These are phyloP conservation scores for Eutrema heterophyllum DNA, from an alignment of 345 rosid species.

Conservation along the genomic window DNA sequence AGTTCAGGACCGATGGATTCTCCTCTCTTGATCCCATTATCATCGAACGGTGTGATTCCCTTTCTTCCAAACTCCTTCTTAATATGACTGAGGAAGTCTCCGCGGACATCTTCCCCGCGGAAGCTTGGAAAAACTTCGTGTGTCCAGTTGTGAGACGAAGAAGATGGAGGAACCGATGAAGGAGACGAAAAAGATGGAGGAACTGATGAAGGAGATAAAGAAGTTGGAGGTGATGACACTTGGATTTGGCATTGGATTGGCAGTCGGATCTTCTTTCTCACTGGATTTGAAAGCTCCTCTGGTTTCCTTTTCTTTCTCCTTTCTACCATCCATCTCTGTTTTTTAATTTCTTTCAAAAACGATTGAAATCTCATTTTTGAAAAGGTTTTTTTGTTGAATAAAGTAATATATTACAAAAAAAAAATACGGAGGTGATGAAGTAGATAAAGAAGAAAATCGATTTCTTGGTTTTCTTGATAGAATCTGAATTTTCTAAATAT, in stretches of 20 bases:
- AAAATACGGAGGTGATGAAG: no score
- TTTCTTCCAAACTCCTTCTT: not conserved
- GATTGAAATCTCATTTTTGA: no score
- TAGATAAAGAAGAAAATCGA: not conserved
- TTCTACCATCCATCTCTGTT: no score
- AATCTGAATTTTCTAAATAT: not conserved
- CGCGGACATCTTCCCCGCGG: not conserved
- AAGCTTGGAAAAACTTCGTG: not conserved
- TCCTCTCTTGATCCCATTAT: conserved; percentile 16
- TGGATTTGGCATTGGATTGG: no score
- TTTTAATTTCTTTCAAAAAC: no score
- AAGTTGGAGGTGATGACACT: not conserved
- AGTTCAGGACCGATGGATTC: conserved; percentile 12
- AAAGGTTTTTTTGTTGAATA: no score
- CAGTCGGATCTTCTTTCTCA: no score
- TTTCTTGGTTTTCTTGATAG: not conserved
- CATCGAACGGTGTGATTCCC: not conserved
- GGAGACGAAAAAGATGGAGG: not conserved
- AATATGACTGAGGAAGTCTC: not conserved
- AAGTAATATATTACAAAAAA: no score
- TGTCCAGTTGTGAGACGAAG: not conserved
- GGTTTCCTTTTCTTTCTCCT: no score
- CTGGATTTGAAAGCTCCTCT: no score
- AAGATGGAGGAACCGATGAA: not conserved
- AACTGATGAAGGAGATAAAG: not conserved